Evolutionary conservation across 2,329 filamentous ascomycete species (phyloP), one percentile per base, ranked within the genome.

Genomic region (Talaromyces albobiverticillius): DNA sequence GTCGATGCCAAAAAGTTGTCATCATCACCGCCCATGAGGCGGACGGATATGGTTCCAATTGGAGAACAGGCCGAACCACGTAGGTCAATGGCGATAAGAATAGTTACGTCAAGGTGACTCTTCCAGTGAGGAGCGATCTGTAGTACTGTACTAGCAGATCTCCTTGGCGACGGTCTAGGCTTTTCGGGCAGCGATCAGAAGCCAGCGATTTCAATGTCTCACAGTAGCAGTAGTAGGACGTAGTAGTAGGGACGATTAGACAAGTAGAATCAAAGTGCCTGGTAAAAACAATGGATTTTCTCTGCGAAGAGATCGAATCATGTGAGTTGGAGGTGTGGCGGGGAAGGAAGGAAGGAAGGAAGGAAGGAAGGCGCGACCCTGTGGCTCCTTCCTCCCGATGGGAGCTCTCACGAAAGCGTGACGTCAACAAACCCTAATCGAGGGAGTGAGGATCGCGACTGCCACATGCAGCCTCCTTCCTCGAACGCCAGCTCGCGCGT

Each of bases 371-470:
- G 32, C n/a, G 32, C 25, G 34, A 18, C 5, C 34, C 5, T 4
- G 34, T 4, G 22, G 45, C 29, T 47, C 45, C 45, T 47, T 47
- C 45, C 42, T 22, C 20, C 9, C 23, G 7, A 14, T 22, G 18
- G 8, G 14, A 22, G 26, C 22, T 47, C 18, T 26, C 36, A 52
- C 50, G 40, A 25, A 40, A 52, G 40, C 50, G 50, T 52, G 50
- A 52, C 50, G 47, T 50, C 47, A n/a, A 50, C 46, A 42, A 50
- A 50, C 47, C 47, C 47, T 50, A 50, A 49, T 6, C 32, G 31
- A 20, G n/a, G n/a, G n/a, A 29, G 26, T 29, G 34, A 29, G 36
- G 9, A 31, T n/a, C 43, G 45, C 31, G 9, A 36, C 25, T 13
- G 20, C 32, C 36, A 38, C 26, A 49, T 26, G 23, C 18, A 40